Conservation (phyloP, 331 rosid genomes). For the Phaseolus coccineus region DNA sequence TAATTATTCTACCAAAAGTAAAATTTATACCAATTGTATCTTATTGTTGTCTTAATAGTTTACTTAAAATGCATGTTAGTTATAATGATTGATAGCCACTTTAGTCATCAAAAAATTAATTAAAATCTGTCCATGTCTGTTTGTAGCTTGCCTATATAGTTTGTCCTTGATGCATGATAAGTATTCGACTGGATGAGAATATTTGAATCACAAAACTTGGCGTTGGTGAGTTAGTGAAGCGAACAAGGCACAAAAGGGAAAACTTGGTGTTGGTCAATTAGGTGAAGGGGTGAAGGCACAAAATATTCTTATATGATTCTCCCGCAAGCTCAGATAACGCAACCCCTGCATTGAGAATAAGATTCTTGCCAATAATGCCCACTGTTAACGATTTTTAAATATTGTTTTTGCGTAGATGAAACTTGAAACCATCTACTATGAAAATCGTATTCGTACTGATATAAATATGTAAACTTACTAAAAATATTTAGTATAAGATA, state of each 20-base stretch:
- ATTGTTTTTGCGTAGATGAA: not conserved
- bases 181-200: slow-evolving; percentile 43
- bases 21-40: not conserved
- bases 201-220: slow-evolving; percentile 44
- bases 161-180: slow-evolving; percentile 44
- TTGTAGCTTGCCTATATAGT: not conserved
- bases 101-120: not conserved
- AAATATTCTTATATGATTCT: slow-evolving; percentile 36
- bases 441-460: not conserved
- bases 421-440: slow-evolving; percentile 20
- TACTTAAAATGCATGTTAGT: slow-evolving; percentile 17
- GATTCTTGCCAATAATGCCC: slow-evolving; percentile 52
- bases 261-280: slow-evolving; percentile 51
- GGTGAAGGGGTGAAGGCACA: slow-evolving; percentile 49
- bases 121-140: not conserved
- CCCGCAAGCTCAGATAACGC: slow-evolving; percentile 40
- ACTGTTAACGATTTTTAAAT: slow-evolving; percentile 31
- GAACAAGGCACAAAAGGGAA: slow-evolving; percentile 42
- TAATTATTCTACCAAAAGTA: not conserved
- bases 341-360: slow-evolving; percentile 49
- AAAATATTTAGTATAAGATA: not conserved
- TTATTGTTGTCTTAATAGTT: not conserved
- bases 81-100: slow-evolving; percentile 35
- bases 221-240: slow-evolving; percentile 37
- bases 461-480: not conserved